Conservation (phyloP, 2,329 filamentous ascomycete genomes). For the Arthrinium phaeospermum region DNA sequence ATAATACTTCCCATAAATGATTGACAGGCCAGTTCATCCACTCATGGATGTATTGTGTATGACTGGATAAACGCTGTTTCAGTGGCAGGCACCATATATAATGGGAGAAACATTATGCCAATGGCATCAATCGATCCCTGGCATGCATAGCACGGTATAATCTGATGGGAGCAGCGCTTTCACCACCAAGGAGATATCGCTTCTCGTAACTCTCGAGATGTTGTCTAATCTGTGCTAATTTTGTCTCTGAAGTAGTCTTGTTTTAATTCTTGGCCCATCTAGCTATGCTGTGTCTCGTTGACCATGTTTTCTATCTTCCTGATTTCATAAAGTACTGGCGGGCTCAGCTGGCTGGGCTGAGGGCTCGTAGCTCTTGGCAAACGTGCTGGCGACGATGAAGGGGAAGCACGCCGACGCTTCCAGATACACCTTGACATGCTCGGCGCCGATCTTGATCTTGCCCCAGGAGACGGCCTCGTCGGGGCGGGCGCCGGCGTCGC, state of each 20-base stretch:
- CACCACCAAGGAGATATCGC: background rate
- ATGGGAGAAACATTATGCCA: too few species aligned
- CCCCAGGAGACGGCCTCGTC: constrained; percentile 99
- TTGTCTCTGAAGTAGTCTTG: background rate
- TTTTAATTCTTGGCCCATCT: background rate
- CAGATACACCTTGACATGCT: constrained; percentile 82
- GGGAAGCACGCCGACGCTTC: constrained; percentile 71
- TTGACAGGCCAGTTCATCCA: too few species aligned
- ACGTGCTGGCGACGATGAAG: constrained; percentile 70
- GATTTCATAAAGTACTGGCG: background rate
- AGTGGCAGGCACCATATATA: too few species aligned
- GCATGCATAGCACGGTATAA: too few species aligned
- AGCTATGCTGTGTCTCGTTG: background rate
- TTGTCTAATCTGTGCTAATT: background rate
- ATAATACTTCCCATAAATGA: too few species aligned
- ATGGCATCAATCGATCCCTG: too few species aligned
- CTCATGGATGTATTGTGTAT: too few species aligned
- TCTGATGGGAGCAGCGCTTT: too few species aligned
- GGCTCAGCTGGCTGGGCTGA: constrained; percentile 3
- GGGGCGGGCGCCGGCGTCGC: constrained; percentile 90
- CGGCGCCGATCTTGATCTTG: constrained; percentile 90
- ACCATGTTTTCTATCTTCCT: background rate
- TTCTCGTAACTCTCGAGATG: background rate
- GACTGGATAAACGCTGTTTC: too few species aligned
- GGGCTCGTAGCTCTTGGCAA: constrained; percentile 53